Evolutionary conservation across 768 basidiomycete genomes (phyloP).

Genomic region (Russula brevipes): DNA sequence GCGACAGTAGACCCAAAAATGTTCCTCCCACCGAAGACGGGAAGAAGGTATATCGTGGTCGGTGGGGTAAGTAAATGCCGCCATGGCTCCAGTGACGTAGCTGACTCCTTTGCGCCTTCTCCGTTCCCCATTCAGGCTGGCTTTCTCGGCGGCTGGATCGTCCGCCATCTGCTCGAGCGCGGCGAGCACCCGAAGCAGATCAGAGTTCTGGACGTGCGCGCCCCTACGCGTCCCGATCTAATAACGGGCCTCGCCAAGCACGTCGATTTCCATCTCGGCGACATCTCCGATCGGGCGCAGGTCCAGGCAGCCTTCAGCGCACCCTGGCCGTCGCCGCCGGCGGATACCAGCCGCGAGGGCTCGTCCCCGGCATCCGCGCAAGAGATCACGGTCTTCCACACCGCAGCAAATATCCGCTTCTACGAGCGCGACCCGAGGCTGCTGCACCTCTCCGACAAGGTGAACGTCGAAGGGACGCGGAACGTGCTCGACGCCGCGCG

Average conservation of each 20-base stretch:
- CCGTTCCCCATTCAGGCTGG: conserved; percentile 45
- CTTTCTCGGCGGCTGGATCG: conserved; percentile 76
- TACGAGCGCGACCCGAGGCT: conserved; percentile 57
- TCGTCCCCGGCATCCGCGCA: conserved; percentile 25
- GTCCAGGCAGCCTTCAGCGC: conserved; percentile 58
- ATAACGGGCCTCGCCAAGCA: conserved; percentile 46
- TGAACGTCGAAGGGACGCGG: conserved; percentile 63
- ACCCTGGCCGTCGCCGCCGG: conserved; percentile 52
- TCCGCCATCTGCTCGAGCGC: conserved; percentile 57
- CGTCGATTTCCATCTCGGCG: conserved; percentile 53
- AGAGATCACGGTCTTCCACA: conserved; percentile 66
- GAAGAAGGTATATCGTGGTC: conserved; percentile 68
- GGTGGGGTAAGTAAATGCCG: conserved; percentile 53
- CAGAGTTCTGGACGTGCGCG: conserved; percentile 61
- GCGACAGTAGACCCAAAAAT: conserved; percentile 39
- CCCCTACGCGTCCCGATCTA: conserved; percentile 54
- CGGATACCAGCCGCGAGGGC: conserved; percentile 25
- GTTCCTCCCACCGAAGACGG: conserved; percentile 61
- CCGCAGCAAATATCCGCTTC: conserved; percentile 73
- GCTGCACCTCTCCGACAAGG: conserved; percentile 48
- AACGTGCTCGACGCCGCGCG: conserved; percentile 61
- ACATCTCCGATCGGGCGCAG: conserved; percentile 50
- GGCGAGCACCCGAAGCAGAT: conserved; percentile 66
- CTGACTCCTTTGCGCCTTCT: not conserved
- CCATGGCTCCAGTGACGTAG: not conserved